Base-by-base conservation (phyloP, 1,284 basidiomycete species). In the Cutaneotrichosporon cavernicola region DNA sequence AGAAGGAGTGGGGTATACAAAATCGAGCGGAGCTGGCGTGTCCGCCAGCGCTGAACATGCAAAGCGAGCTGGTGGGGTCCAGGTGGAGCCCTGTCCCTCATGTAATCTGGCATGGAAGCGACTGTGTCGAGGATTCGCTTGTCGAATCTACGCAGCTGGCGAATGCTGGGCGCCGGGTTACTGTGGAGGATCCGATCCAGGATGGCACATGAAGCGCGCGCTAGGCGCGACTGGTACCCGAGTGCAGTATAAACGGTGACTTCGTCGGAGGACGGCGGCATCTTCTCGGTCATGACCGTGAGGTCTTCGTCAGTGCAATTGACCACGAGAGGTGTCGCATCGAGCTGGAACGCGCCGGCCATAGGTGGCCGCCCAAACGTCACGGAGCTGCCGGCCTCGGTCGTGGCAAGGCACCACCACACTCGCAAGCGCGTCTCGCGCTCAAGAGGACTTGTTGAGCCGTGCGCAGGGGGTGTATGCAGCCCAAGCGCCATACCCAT, bases 251-350 rank as follows among this genome's bases (percentile, higher is more conserved):
- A 73, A 18, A 68, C 51, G 7, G 72, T 68, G 31, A 58, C 43
- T 4, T 51, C 47, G 8, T 55, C 46, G 7, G 49, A 40, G 53
- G 64, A 62, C 14, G 49, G 38, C n/a, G 71, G 71, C 16, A 31
- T 34, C 11, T n/a, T 49, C 11, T 31, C 43, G 34, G 60, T 65
- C 8, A 63, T 53, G 30, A 69, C 68, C 1, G 71, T 72, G 21
- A 72, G 60, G 26, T 68, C 21, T 40, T 72, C 71, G 55, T 72
- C 71, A 34, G 70, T 64, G 52, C 63, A 66, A 55, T 72, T 72
- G 56, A 69, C 32, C 1, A 70, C 68, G 32, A 61, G 46, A n/a
- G 62, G 65, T 8, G 64, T 40, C n/a, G 61, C 30, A 1, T 34
- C 30, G n/a, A 65, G 64, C 5, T 60, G 53, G 21, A 56, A 56